Conservation (phyloP, 2,329 filamentous ascomycete genomes). For the Trichophaea hybrida region DNA sequence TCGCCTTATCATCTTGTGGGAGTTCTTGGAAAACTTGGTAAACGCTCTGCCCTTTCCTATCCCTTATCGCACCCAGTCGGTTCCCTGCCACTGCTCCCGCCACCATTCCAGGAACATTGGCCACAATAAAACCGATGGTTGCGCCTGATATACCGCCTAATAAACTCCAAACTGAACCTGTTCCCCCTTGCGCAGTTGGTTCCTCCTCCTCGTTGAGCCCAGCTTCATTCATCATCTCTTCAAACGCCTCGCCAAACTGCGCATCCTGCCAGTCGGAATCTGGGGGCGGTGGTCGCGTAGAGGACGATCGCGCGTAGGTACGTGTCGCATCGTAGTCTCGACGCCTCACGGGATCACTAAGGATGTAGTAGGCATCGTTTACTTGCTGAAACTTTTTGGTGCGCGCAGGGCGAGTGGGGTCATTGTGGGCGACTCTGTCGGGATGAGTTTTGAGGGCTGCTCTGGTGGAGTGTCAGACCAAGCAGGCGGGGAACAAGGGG, state of each 20-base stretch:
- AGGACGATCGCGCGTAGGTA: constrained; percentile 31
- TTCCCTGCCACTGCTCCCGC: constrained; percentile 90
- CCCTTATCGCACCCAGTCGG: constrained; percentile 72
- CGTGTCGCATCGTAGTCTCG: constrained; percentile 65
- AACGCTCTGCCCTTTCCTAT: constrained; percentile 87
- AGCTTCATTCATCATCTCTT: constrained; percentile 81
- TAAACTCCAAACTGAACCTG: constrained; percentile 70
- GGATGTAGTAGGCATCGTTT: constrained; percentile 37
- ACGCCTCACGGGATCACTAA: constrained; percentile 71
- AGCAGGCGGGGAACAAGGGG: constrained; percentile 29
- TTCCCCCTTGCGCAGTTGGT: constrained; percentile 34
- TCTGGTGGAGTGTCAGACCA: constrained; percentile 35
- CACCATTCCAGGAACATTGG: constrained; percentile 75
- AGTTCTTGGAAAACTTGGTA: constrained; percentile 80
- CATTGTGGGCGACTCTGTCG: constrained; percentile 71
- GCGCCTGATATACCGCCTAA: constrained; percentile 76
- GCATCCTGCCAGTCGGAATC: constrained; percentile 42
- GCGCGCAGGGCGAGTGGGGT: constrained; percentile 64
- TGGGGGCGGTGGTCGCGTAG: constrained; percentile 28
- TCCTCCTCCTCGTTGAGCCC: constrained; percentile 44
- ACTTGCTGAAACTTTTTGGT: constrained; percentile 84
- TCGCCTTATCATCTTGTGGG: constrained; percentile 66
- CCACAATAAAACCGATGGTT: constrained; percentile 86
- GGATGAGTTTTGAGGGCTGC: constrained; percentile 86
- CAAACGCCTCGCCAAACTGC: constrained; percentile 78